These are phyloP conservation scores for Ampelomyces quisqualis DNA, from an alignment of 2,329 filamentous ascomycete genomes.

Conservation along the genomic window DNA sequence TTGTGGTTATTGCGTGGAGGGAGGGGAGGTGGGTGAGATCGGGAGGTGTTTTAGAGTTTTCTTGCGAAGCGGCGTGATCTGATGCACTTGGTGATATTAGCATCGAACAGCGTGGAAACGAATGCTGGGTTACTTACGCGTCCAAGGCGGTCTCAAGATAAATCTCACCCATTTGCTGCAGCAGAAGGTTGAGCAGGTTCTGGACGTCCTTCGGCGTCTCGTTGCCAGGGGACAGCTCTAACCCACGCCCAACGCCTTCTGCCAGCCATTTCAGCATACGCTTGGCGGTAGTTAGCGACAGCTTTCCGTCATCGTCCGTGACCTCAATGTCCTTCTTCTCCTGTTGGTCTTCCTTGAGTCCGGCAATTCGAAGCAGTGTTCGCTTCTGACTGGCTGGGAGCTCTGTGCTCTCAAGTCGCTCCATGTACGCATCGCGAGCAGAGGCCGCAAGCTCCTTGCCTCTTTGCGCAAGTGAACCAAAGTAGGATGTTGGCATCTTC, in stretches of 20 bases:
- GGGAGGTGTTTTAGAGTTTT: conserved; percentile 79
- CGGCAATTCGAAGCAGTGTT: conserved; percentile 87
- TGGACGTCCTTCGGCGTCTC: conserved; percentile 95
- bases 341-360: conserved; percentile 70
- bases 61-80: conserved; percentile 73
- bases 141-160: conserved; percentile 67
- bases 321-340: conserved; percentile 87
- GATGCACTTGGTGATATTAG: conserved; percentile 43
- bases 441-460: conserved; percentile 85
- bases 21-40: conserved; percentile 81
- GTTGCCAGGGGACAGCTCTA: conserved; percentile 82
- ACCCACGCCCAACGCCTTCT: conserved; percentile 84
- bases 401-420: conserved; percentile 83
- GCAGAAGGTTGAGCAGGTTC: conserved; percentile 76
- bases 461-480: conserved; percentile 86
- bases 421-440: conserved; percentile 87
- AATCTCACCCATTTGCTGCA: conserved; percentile 85
- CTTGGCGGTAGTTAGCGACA: conserved; percentile 87
- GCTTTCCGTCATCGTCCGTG: conserved; percentile 80
- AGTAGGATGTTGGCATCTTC: conserved; percentile 87
- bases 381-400: conserved; percentile 83
- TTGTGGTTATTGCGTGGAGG: conserved; percentile 78
- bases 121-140: conserved; percentile 44
- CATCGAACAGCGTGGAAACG: not conserved
- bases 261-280: conserved; percentile 97